Evolutionary conservation across 768 basidiomycete genomes (phyloP), one percentile per base, ranked within the genome.

Genomic region (Trametopsis cervina): DNA sequence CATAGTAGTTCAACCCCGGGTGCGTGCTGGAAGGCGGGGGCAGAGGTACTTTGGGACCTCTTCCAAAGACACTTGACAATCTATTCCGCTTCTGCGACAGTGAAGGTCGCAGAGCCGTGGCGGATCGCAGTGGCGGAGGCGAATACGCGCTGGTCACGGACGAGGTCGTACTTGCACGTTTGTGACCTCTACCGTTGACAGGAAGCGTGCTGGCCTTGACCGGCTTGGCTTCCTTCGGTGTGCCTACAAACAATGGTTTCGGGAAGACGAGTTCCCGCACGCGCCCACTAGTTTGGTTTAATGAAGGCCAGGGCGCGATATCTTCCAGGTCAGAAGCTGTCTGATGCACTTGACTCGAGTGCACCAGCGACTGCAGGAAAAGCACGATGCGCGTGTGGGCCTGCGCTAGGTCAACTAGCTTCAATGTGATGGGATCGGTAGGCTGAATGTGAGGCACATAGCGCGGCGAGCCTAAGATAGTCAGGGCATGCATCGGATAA

Each of bases 331-430:
- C 64, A 47, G 80, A 79, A 12, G 67, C 58, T 9, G 72, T 71
- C 4, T 76, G 58, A 12, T 77, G 70, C 4, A 70, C 57, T 18
- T 64, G 59, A 0, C 81, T 79, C 49, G 81, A 81, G 57, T 89
- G 80, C 0, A 81, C 78, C 37, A 88, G 66, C 1, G 85, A 77
- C 54, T 89, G 88, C 3, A 89, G 66, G 15, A 87, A 69, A 15
- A 90, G 74, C 18, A 88, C 81, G 55, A 86, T 79, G 9, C 86
- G 78, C 12, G 87, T 84, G 58, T 90, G 85, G 2, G 82, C 76
- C 20, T 75, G 75, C 2, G 78, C 66, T 7, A 85, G 64, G 2
- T 70, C 62, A 25, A 69, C 64, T n/a, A 81, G 66, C 35, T 68
- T 69, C 54, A 40, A 55, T 54, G 52, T 71, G 10, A 48, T 35